Evolutionary conservation across 768 basidiomycete species (phyloP), one percentile per base, ranked within the genome.

Genomic region (Galerina sulciceps): DNA sequence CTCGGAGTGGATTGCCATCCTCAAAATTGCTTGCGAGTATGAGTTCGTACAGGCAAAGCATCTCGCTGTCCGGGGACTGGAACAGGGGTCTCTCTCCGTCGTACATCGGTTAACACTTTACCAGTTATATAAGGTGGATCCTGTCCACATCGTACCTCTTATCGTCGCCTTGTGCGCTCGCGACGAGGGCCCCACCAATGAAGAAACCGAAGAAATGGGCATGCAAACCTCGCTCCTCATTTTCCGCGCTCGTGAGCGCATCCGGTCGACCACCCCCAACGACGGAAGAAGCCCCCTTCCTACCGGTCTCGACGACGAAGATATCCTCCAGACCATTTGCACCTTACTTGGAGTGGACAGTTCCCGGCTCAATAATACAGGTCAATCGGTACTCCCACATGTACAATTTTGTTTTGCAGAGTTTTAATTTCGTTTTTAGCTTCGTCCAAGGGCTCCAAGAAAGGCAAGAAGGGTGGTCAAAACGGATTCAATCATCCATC

Each of bases 21-120:
- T 91, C 0, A 77, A 78, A 3, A 82, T 91, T 0, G 82, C 89
- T 0, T 75, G 80, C 17, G 67, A 76, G 1, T 88, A 85, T 80
- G 61, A 70, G 0, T 91, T 91, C 58, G 52, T 57, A 0, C 79
- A 85, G 36, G 80, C 89, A 3, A 80, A 84, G 41, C 65, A 71
- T 1, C 81, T 89, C 1, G 86, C 85, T 0, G 75, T 86, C 2
- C 81, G 83, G 0, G 81, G 87, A 31, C 73, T 90, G 0, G 80
- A 84, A 38, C 41, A 50, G 6, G 38, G 43, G 31, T 63, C 65
- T 1, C 38, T 71, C 3, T 34, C 48, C 6, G 53, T 64, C 0
- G 63, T 68, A 0, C 3, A 63, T 8, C 61, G 69, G 0, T 82
- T 90, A n/a, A 67, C 74, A 0, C 72, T 84, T 0, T 90, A 90